Conservation (phyloP, 805 yeast genomes). For the Maudiozyma barnettii region DNA sequence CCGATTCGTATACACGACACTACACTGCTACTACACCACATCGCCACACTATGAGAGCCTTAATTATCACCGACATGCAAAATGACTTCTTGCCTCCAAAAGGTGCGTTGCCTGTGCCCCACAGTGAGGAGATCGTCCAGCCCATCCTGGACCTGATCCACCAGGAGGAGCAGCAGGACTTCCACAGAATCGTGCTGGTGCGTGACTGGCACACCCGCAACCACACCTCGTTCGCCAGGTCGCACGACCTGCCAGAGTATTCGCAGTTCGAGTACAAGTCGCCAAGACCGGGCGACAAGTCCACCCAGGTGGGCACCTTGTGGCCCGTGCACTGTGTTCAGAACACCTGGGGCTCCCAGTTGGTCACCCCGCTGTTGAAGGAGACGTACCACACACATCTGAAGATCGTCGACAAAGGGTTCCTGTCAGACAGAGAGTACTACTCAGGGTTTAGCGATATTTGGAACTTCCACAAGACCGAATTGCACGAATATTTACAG, state of each 20-base stretch:
- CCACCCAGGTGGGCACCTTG: slow-evolving; percentile 36
- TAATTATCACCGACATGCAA: slow-evolving; percentile 73
- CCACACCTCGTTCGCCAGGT: slow-evolving; percentile 77
- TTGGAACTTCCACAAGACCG: slow-evolving; percentile 67
- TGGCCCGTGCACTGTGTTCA: slow-evolving; percentile 95
- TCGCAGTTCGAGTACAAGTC: slow-evolving; percentile 38
- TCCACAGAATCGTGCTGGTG: slow-evolving; percentile 62
- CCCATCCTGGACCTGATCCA: slow-evolving; percentile 41
- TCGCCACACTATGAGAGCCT: slow-evolving; percentile 43
- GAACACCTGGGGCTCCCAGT: slow-evolving; percentile 52
- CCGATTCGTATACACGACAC: neutral
- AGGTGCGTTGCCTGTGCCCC: slow-evolving; percentile 66
- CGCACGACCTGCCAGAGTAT: slow-evolving; percentile 46
- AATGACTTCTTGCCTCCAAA: slow-evolving; percentile 74
- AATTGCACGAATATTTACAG: slow-evolving; percentile 41
- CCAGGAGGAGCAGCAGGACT: slow-evolving; percentile 32
- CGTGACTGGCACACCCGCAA: slow-evolving; percentile 82
- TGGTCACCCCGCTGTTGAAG: slow-evolving; percentile 32
- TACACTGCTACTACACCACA: neutral
- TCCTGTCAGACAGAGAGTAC: slow-evolving; percentile 62
- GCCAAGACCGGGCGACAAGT: slow-evolving; percentile 34
- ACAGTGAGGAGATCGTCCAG: slow-evolving; percentile 51
- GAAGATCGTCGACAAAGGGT: slow-evolving; percentile 61
- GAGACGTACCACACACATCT: slow-evolving; percentile 28
- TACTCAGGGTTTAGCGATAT: slow-evolving; percentile 81